Conservation (phyloP, 2,329 filamentous ascomycete genomes). For the Exophiala mesophila region DNA sequence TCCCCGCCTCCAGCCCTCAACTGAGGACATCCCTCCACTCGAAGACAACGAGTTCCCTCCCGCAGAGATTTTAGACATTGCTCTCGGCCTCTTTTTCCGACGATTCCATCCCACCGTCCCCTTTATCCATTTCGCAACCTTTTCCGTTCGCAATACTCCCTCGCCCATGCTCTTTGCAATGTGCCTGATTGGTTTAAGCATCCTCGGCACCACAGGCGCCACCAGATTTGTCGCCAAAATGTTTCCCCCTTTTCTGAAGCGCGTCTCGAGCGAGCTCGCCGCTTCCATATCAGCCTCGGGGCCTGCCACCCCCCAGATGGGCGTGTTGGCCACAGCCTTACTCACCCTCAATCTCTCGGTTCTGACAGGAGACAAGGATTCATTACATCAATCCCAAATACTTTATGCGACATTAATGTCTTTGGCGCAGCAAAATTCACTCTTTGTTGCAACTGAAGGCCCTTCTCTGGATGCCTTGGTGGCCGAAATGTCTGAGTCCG, state of each 20-base stretch:
- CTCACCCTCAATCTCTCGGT: constrained; percentile 48
- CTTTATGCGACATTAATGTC: constrained; percentile 48
- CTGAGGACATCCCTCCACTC: constrained; percentile 29
- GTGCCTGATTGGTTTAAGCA: constrained; percentile 50
- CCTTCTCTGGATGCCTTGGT: constrained; percentile 38
- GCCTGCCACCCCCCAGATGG: constrained; percentile 40
- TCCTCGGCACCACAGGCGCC: constrained; percentile 49
- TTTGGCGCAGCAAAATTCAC: constrained; percentile 46
- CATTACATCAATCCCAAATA: constrained; percentile 47
- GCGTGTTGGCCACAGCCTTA: constrained; percentile 44
- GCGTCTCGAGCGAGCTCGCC: constrained; percentile 40
- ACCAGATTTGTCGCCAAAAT: constrained; percentile 46
- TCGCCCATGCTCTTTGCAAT: constrained; percentile 47
- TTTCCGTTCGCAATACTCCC: constrained; percentile 46
- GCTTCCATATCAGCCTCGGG: constrained; percentile 38
- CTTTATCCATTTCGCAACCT: constrained; percentile 51
- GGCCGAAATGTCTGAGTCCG: constrained; percentile 43
- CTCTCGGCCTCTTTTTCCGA: constrained; percentile 50
- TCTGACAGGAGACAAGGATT: constrained; percentile 43
- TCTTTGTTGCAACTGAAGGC: constrained; percentile 47
- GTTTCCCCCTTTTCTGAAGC: constrained; percentile 39
- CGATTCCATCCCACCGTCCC: constrained; percentile 51
- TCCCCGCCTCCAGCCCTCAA: constrained; percentile 21
- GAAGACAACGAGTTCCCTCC: constrained; percentile 38
- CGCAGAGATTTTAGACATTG: constrained; percentile 51